Evolutionary conservation across 768 basidiomycete species (phyloP).

Genomic region (Phylloporus sp.): DNA sequence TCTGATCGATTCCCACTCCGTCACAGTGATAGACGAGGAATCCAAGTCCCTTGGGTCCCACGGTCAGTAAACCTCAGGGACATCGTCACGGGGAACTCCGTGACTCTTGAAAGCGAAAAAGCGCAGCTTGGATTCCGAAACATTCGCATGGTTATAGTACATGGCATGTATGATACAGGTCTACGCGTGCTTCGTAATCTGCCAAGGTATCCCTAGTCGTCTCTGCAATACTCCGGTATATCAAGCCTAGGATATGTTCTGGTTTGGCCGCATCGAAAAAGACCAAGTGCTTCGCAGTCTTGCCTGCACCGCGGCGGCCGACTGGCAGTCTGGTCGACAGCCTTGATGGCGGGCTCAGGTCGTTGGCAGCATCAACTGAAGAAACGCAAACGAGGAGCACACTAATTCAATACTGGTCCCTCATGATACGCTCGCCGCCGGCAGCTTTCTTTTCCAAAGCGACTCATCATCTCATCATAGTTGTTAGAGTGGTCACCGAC

Average conservation of each 20-base stretch:
- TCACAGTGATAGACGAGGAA: too few species aligned
- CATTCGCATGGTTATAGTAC: too few species aligned
- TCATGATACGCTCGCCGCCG: slow-evolving; percentile 52
- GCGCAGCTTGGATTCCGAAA: too few species aligned
- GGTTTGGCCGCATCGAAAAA: slow-evolving; percentile 36
- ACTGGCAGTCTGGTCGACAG: slow-evolving; percentile 27
- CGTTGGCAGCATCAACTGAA: slow-evolving; percentile 37
- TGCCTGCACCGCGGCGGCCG: slow-evolving; percentile 33
- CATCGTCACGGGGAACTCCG: too few species aligned
- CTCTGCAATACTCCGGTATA: slow-evolving; percentile 38
- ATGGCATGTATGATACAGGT: too few species aligned
- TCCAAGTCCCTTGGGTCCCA: too few species aligned
- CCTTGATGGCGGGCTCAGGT: slow-evolving; percentile 28
- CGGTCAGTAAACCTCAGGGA: too few species aligned
- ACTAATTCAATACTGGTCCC: not conserved
- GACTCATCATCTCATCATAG: too few species aligned
- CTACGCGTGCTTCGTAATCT: slow-evolving; percentile 41
- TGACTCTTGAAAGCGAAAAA: too few species aligned
- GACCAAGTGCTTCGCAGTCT: slow-evolving; percentile 23
- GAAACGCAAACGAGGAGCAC: not conserved
- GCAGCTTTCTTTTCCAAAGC: slow-evolving; percentile 50
- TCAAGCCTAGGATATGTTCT: slow-evolving; percentile 37
- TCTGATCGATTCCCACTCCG: too few species aligned
- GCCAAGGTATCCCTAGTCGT: slow-evolving; percentile 37
- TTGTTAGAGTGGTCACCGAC: too few species aligned